Base-by-base conservation (phyloP, 345 rosid species). In the Melaleuca quinquenervia region DNA sequence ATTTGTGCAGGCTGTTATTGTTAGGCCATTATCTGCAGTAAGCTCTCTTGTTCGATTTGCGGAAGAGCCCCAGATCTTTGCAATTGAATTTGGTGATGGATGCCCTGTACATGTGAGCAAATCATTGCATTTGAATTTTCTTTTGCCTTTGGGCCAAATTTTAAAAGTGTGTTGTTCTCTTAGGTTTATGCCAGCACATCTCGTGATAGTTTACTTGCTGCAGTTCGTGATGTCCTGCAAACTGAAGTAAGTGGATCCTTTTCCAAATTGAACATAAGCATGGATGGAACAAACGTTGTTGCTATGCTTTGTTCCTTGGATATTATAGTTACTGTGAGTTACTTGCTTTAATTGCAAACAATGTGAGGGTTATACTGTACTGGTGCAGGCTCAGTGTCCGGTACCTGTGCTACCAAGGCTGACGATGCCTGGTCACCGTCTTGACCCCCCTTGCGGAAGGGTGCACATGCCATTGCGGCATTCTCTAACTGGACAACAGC, bases 1-100 rank as follows among this genome's bases (percentile, higher is more conserved):
- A 96, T 92, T 93, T 88, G 90, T 95, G 97, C 99, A 97, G 99
- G 99, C 96, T 92, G 95, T 97, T 93, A 94, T 91, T 87, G 94
- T 94, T 89, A 98, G 98, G 90, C 98, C 98, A 89, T 92, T 96
- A 86, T 92, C 98, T 88, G 90, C 97, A 62, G 99, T 96, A 78
- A 91, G 96, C 82, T 91, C 97, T 49, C 98, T 97, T 90, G 97
- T 97, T 86, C 96, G 99, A 90, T 96, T 96, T 80, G 94, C 99
- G 22, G 99, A 97, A 93, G 99, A 97, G 94, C 99, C 99, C 87
- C 99, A 97, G 92, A 95, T 97, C 96, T 97, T 97, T 94, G 99
- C 98, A 24, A 91, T 97, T 82, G 99, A 96, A 88, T 97, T 94
- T 92, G 92, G 90, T 88, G 98, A 97, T 91, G 99, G 99, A 55